Evolutionary conservation across 2,329 filamentous ascomycete genomes (phyloP).

Genomic region (Colletotrichum tabaci): DNA sequence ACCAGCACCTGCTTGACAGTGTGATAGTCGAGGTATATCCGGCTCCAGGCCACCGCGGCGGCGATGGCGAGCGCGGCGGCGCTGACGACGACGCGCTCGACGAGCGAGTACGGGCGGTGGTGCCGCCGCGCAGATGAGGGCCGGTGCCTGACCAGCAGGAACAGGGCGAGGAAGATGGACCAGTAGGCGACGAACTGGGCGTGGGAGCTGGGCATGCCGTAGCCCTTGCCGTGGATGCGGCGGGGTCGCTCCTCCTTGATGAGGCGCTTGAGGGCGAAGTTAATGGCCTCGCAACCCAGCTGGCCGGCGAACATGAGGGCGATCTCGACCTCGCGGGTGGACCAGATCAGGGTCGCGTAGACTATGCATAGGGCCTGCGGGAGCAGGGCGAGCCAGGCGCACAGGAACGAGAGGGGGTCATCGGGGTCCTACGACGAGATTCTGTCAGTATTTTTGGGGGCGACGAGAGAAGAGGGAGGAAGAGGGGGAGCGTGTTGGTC

Average conservation of each 20-base stretch:
- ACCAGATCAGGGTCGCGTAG: constrained; percentile 92
- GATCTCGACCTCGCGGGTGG: constrained; percentile 91
- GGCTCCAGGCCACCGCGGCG: constrained; percentile 81
- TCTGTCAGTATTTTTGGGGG: constrained; percentile 37
- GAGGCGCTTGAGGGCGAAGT: constrained; percentile 89
- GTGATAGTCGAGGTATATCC: constrained; percentile 94
- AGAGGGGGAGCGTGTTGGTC: constrained; percentile 74
- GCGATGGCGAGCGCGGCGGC: constrained; percentile 74
- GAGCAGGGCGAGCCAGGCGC: constrained; percentile 93
- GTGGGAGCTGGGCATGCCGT: constrained; percentile 96
- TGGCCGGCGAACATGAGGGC: constrained; percentile 92
- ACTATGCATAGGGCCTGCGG: constrained; percentile 92
- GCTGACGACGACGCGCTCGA: constrained; percentile 70
- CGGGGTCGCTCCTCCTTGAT: constrained; percentile 93
- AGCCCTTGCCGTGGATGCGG: constrained; percentile 90
- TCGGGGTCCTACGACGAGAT: constrained; percentile 74
- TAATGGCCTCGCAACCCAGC: constrained; percentile 90
- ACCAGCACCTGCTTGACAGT: constrained; percentile 89
- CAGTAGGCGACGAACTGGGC: constrained; percentile 96
- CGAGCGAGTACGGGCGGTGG: constrained; percentile 68
- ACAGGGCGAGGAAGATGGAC: constrained; percentile 85
- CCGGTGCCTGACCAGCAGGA: constrained; percentile 85
- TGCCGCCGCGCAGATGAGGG: constrained; percentile 27
- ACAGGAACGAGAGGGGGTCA: constrained; percentile 87
- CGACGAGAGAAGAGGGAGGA: constrained; percentile 89